Evolutionary conservation across 1,284 basidiomycete species (phyloP).

Genomic region (Apiotrichum veenhuisii): DNA sequence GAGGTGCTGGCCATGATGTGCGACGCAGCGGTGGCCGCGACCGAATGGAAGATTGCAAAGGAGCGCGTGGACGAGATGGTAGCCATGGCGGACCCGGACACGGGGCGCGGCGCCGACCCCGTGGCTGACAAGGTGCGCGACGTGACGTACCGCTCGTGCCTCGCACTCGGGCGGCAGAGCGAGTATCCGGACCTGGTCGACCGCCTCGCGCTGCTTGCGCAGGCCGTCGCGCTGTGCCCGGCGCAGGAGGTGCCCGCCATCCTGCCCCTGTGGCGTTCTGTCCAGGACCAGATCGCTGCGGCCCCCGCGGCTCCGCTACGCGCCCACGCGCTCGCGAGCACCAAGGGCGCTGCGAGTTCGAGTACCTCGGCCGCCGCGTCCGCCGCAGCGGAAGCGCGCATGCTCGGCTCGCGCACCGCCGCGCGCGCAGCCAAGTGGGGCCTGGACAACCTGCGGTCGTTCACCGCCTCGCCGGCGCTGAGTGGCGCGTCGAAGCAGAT

Average conservation of each 20-base stretch:
- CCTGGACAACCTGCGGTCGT: constrained; percentile 11
- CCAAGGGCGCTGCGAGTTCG: background rate
- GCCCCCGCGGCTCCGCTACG: constrained; percentile 3
- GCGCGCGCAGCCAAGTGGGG: constrained; percentile 44
- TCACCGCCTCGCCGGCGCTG: constrained; percentile 9
- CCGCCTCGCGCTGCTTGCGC: constrained; percentile 69
- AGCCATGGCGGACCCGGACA: constrained; percentile 52
- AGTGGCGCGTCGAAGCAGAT: background rate
- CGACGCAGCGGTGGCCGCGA: constrained; percentile 71
- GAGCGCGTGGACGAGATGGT: constrained; percentile 71
- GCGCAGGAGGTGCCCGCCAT: constrained; percentile 69
- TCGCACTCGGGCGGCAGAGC: constrained; percentile 64
- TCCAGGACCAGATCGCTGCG: constrained; percentile 33
- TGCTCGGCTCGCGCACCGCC: constrained; percentile 44
- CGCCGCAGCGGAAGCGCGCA: constrained; percentile 27
- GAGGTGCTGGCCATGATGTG: constrained; percentile 82
- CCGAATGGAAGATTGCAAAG: constrained; percentile 70
- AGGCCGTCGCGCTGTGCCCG: constrained; percentile 82
- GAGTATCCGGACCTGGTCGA: constrained; percentile 66
- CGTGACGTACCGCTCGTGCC: constrained; percentile 52
- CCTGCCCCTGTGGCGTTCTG: constrained; percentile 64
- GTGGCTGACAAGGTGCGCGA: constrained; percentile 42
- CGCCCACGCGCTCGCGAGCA: background rate
- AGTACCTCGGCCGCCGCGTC: background rate
- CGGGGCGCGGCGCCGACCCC: background rate